Base-by-base conservation (phyloP, 2,329 filamentous ascomycete species). In the Colletotrichum chlorophyti region DNA sequence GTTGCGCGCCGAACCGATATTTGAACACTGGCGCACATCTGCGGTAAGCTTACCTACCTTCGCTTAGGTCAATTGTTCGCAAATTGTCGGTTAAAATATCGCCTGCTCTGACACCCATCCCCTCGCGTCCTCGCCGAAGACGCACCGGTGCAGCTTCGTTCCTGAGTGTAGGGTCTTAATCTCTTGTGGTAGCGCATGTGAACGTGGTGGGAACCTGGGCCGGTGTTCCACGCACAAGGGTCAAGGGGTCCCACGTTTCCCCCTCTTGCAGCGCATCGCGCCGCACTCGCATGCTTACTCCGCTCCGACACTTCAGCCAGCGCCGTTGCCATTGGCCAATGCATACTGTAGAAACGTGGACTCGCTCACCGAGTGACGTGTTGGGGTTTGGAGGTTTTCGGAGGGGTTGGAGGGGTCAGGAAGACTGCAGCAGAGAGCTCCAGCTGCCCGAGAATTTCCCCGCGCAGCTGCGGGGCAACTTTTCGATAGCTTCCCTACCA, bases 241-340 rank as follows among this genome's bases (percentile, higher is more conserved):
- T 27, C 19, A 50, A 47, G 45, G 27, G 29, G 19, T 37, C 17
- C 34, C 41, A 35, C 27, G 8, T 4, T 17, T 12, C 5, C 4
- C 27, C 21, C 41, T 34, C 14, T 34, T 31, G 35, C 17, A 47
- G 23, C 31, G 11, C 14, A 27, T 24, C 23, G 21, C 17, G 19
- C 14, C 14, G 17, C n/a, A 10, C n/a, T n/a, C n/a, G n/a, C n/a
- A n/a, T n/a, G n/a, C n/a, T n/a, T n/a, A n/a, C n/a, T n/a, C n/a
- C n/a, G 27, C 31, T 26, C 26, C 12, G 35, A 11, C 32, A 23
- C 27, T 10, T 54, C 42, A 54, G 43, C 43, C 35, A 27, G 34
- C 17, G 19, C 15, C 26, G 38, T 17, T 29, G 32, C 42, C 11
- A 59, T 59, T 55, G 55, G 55, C 24, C 50, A 59, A 59, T 59